These are phyloP conservation scores for Choanephora cucurbitarum DNA, from an alignment of 371 early-diverging fungal species.

Conservation along the genomic window DNA sequence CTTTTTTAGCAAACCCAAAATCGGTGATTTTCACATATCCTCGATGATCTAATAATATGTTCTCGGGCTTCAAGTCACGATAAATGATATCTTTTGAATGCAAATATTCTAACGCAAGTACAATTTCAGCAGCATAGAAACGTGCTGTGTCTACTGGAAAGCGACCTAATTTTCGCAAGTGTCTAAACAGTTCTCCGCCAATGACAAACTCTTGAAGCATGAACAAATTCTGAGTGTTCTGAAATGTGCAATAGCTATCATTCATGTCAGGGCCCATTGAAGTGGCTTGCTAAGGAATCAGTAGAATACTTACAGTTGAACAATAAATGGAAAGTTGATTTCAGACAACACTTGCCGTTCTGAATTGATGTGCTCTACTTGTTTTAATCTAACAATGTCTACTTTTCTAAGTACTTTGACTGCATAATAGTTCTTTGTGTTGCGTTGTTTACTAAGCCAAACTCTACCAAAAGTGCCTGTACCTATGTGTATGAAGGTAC, in stretches of 20 bases:
- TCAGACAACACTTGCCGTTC: conserved; percentile 91
- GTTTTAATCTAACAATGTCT: conserved; percentile 90
- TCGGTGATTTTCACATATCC: conserved; percentile 99
- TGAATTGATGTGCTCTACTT: conserved; percentile 97
- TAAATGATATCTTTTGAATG: conserved; percentile 93
- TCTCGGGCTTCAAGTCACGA: conserved; percentile 96
- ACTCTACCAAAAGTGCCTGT: conserved; percentile 97
- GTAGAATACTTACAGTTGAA: conserved; percentile 80
- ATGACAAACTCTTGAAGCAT: conserved; percentile 97
- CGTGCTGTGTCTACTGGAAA: conserved; percentile 89
- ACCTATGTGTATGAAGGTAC: too few species aligned
- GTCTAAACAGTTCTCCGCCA: conserved; percentile 96
- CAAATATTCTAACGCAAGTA: conserved; percentile 87
- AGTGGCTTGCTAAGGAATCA: conserved; percentile 24
- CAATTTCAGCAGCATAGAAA: conserved; percentile 81
- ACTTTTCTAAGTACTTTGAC: conserved; percentile 93
- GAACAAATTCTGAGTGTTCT: conserved; percentile 86
- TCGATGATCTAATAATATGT: conserved; percentile 82
- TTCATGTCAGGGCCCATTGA: conserved; percentile 9
- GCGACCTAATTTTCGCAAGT: conserved; percentile 86
- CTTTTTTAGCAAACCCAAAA: conserved; percentile 98
- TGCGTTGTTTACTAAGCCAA: conserved; percentile 71
- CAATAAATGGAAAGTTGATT: conserved; percentile 94
- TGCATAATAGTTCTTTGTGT: conserved; percentile 74
- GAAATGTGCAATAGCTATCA: conserved; percentile 81